Evolutionary conservation across 2,329 filamentous ascomycete species (phyloP).

Genomic region (Verruconis gallopava): DNA sequence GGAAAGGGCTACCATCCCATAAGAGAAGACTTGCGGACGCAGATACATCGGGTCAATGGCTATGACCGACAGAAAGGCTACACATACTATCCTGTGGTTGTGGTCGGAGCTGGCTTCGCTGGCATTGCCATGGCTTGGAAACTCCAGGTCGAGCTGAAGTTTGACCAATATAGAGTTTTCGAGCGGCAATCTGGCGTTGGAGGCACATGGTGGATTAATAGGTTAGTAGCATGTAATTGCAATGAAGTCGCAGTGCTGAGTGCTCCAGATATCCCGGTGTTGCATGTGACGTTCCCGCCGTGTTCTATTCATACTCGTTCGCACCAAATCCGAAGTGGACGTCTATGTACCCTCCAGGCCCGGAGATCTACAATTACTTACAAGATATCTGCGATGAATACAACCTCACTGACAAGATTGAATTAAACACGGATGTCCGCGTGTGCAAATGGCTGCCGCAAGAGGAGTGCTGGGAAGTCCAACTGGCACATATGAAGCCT

Average conservation of each 20-base stretch:
- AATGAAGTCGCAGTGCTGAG: neutral
- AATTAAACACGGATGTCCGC: constrained; percentile 44
- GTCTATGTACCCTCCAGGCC: constrained; percentile 34
- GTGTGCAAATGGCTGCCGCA: constrained; percentile 39
- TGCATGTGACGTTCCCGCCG: constrained; percentile 45
- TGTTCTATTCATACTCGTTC: constrained; percentile 46
- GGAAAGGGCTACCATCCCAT: neutral
- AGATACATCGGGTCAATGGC: constrained; percentile 25
- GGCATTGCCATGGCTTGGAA: constrained; percentile 49
- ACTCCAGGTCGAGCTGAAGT: constrained; percentile 43
- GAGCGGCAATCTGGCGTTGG: constrained; percentile 45
- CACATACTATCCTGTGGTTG: constrained; percentile 36
- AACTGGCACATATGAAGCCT: constrained; percentile 35
- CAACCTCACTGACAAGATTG: constrained; percentile 43
- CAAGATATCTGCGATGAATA: constrained; percentile 40
- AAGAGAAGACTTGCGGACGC: constrained; percentile 14
- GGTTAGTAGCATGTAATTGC: constrained; percentile 29
- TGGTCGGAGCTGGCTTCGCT: constrained; percentile 50
- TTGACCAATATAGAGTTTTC: constrained; percentile 48
- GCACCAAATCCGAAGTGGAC: constrained; percentile 40
- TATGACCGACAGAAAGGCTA: constrained; percentile 25
- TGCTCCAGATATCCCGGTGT: constrained; percentile 17
- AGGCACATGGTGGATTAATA: constrained; percentile 52
- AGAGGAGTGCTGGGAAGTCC: constrained; percentile 43
- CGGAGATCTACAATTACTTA: constrained; percentile 39